Evolutionary conservation across 768 basidiomycete species (phyloP), one percentile per base, ranked within the genome.

Genomic region (Lactarius psammicola): DNA sequence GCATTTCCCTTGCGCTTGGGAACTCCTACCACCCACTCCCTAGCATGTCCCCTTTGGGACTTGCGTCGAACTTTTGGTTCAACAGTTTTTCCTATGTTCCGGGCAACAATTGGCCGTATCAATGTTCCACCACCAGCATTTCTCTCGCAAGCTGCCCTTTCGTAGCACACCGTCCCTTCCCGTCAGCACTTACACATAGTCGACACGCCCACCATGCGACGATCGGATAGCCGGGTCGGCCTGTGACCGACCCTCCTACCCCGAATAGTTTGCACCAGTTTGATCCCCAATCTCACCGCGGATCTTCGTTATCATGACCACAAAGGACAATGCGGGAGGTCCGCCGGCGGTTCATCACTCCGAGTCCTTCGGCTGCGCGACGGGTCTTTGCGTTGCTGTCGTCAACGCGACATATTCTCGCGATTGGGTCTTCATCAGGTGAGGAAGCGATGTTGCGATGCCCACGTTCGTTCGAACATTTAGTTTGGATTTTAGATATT

Each of bases 271-370:
- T 65, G 53, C 44, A 49, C 64, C 59, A 44, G 26, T 46, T 65
- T 65, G 53, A 34, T 56, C 64, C 59, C 59, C 64, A 56, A 65
- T 65, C 64, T 65, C 59, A 28, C n/a, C n/a, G 7, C 20, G 55
- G 60, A 61, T 65, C 64, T 56, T 51, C 55, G 60, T 33, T 2
- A 46, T 13, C 23, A 4, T 20, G 44, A 36, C 23, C 44, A 33
- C 31, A 26, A 23, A 34, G 23, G 38, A 59, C 23, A n/a, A 10
- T 28, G 40, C 20, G 28, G 51, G 11, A 46, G 38, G 18, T 44
- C 13, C 11, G 36, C 13, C 13, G 5, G 30, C 13, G 5, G 30
- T 55, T 4, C 42, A 5, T 23, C 34, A 26, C 23, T 11, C n/a
- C n/a, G n/a, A n/a, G n/a, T n/a, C 54, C 44, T 34, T 23, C 33